These are phyloP conservation scores for Pelargonium fulgidum DNA, from an alignment of 441 rosid species.

Conservation along the genomic window DNA sequence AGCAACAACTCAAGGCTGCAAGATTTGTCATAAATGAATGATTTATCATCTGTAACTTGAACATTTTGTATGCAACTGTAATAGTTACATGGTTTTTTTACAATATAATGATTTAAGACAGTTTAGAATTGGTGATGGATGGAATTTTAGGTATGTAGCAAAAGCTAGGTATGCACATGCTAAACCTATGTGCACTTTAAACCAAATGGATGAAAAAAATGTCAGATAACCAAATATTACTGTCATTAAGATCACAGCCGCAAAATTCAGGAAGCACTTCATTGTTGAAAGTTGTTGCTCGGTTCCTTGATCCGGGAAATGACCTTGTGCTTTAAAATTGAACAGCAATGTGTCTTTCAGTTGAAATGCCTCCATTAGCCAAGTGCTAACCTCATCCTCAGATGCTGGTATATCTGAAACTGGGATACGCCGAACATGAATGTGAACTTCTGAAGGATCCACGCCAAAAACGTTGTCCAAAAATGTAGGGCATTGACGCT, in stretches of 20 bases:
- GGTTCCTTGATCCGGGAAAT: constrained; percentile 50
- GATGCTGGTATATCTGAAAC: constrained; percentile 48
- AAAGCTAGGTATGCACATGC: constrained; percentile 52
- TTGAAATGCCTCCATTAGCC: constrained; percentile 64
- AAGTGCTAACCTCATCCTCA: constrained; percentile 45
- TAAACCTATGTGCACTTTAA: constrained; percentile 54
- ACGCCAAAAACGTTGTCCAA: constrained; percentile 82
- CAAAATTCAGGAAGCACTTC: constrained; percentile 49
- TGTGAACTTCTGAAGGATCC: constrained; percentile 88
- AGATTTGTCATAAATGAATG: too few species aligned
- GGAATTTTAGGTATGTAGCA: constrained; percentile 52
- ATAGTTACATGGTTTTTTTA: constrained; percentile 29
- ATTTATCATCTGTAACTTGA: constrained; percentile 7
- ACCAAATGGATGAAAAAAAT: constrained; percentile 51
- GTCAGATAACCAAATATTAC: constrained; percentile 55
- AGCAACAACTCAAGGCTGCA: too few species aligned
- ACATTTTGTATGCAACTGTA: constrained; percentile 23
- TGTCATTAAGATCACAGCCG: constrained; percentile 49
- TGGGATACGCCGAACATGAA: constrained; percentile 57
- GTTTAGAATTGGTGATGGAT: constrained; percentile 35
- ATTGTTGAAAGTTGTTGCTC: constrained; percentile 55
- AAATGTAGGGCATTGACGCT: constrained; percentile 68
- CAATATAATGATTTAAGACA: constrained; percentile 25
- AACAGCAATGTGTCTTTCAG: constrained; percentile 63
- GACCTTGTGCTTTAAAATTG: constrained; percentile 55